Evolutionary conservation across 1,284 basidiomycete genomes (phyloP).

Genomic region (Crucibulum parvulum): DNA sequence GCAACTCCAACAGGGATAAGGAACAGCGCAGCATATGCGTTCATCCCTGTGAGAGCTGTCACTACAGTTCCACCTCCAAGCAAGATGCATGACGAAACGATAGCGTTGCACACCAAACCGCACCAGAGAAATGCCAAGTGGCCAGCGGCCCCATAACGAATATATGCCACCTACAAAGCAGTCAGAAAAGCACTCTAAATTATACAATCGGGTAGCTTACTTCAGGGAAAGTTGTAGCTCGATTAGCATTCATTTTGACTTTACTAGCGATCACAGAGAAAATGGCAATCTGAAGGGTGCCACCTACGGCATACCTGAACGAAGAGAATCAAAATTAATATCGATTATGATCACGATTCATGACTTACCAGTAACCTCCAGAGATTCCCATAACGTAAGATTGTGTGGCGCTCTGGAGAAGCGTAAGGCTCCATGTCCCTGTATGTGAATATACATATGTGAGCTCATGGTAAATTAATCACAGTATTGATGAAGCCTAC

Average conservation of each 20-base stretch:
- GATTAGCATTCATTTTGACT: neutral
- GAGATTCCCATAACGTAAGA: neutral
- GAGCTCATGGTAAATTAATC: neutral
- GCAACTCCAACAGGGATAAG: slow-evolving; percentile 1
- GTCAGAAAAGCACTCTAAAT: neutral
- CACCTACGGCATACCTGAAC: neutral
- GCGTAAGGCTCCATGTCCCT: slow-evolving; percentile 1
- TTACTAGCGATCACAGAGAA: neutral
- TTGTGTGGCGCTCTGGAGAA: neutral
- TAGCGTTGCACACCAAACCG: slow-evolving; percentile 54
- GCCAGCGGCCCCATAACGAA: slow-evolving; percentile 52
- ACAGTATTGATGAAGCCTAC: neutral
- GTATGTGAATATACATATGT: neutral
- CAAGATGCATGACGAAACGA: slow-evolving; percentile 45
- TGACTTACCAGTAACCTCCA: neutral
- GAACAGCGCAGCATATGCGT: neutral
- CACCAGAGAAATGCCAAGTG: slow-evolving; percentile 57
- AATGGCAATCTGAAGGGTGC: neutral
- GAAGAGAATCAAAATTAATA: neutral
- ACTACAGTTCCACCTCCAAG: slow-evolving; percentile 23
- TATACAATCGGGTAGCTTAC: neutral
- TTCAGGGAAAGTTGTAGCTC: neutral
- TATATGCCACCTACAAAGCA: slow-evolving; percentile 20
- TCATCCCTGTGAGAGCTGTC: neutral
- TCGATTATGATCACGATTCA: neutral